Base-by-base conservation (phyloP, 2,329 filamentous ascomycete species). In the Sarocladium strictum region DNA sequence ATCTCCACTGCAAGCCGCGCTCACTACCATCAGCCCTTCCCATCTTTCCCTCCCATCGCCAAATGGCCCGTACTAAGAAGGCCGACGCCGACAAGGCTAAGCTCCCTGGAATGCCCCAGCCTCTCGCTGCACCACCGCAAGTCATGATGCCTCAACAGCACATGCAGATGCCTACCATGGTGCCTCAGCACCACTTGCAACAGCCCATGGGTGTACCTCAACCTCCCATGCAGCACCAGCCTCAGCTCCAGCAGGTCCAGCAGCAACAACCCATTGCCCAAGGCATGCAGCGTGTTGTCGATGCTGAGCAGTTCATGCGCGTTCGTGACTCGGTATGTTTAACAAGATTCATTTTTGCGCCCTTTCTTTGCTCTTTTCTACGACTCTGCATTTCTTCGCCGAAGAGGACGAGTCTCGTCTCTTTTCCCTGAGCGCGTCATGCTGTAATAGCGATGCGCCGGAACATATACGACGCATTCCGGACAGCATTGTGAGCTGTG, bases 251-350 rank as follows among this genome's bases (percentile, higher is more conserved):
- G 29, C 58, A 61, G 15, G 54, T 38, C 33, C 54, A 56, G 50
- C 55, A 55, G 51, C 55, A 54, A 26, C 47, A 35, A 29, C 49
- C 21, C 17, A 41, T 54, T 26, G 24, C 27, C 14, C 50, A 53
- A 33, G 21, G 51, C 17, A 51, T 43, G 43, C 51, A 50, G 45
- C 69, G 68, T 55, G 64, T 76, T 40, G 81, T 88, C 60, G 83
- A 90, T 58, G 78, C 87, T 55, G 86, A 90, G 56, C 86, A 89
- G 69, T 93, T 93, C 68, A 80, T 89, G 57, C 80, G 86, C 66
- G 90, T 91, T 50, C 83, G 90, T 64, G 90, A 95, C 68, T 86
- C 84, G 68, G 90, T 95, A 85, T 80, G 88, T 74, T 56, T 54
- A 40, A 5, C n/a, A 32, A 55, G 47, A 14, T 45, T 43, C 59